phyloP scores from a whole-genome alignment of 1,284 basidiomycete genomes.

The Malassezia restricta region DNA sequence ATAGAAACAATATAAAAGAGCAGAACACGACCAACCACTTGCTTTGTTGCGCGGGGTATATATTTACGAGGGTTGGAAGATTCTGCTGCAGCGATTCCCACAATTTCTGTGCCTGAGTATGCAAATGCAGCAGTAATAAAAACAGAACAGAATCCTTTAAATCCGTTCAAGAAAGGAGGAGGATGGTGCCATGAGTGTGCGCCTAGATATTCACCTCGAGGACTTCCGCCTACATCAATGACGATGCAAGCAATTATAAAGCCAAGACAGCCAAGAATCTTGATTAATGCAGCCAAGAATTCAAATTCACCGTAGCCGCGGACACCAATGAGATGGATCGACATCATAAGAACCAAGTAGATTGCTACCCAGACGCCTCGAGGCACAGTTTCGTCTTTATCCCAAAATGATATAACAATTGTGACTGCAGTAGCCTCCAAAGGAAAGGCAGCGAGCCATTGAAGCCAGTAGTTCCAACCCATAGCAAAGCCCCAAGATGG shows the following conservation, averaged over 20 bases:
- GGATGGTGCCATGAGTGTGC: conserved; percentile 19
- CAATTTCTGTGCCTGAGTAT: conserved; percentile 48
- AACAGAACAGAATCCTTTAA: conserved; percentile 28
- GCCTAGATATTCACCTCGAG: conserved; percentile 21
- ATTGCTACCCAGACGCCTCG: conserved; percentile 33
- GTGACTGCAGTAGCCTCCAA: conserved; percentile 39
- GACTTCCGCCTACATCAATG: conserved; percentile 38
- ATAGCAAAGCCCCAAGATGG: conserved; percentile 39
- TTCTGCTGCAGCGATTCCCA: conserved; percentile 59
- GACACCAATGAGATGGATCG: conserved; percentile 43
- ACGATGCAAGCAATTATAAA: conserved; percentile 42
- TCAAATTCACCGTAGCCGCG: conserved; percentile 43
- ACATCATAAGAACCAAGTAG: conserved; percentile 26
- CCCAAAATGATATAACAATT: conserved; percentile 38
- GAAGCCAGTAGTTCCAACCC: conserved; percentile 42
- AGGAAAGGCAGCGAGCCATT: conserved; percentile 39
- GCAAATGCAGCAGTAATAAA: conserved; percentile 29
- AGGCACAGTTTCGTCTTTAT: conserved; percentile 22
- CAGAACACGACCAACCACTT: conserved; percentile 47
- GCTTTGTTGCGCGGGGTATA: conserved; percentile 49
- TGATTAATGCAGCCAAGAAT: conserved; percentile 33
- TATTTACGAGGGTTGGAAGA: conserved; percentile 48
- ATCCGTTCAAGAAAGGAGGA: conserved; percentile 24
- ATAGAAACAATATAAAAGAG: conserved; percentile 52
- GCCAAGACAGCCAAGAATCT: conserved; percentile 37